Conservation (phyloP, 1,139 yeast genomes). For the Kodamaea arcana region DNA sequence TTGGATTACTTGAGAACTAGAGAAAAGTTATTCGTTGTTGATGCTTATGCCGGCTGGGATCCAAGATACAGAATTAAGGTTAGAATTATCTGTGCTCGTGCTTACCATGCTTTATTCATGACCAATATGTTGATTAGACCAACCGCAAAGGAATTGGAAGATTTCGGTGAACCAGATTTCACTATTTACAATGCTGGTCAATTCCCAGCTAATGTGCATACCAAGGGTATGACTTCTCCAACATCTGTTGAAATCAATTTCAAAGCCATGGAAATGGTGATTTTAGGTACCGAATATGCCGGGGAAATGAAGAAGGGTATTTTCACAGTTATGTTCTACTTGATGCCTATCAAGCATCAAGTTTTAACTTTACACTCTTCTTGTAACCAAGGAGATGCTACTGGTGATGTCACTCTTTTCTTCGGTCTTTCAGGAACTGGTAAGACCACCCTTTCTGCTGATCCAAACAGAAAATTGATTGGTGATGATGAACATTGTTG, state of each 20-base stretch:
- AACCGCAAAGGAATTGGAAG: constrained; percentile 78
- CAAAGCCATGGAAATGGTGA: constrained; percentile 98
- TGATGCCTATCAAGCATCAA: constrained; percentile 93
- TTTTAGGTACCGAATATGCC: constrained; percentile 97
- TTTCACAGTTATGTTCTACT: constrained; percentile 97
- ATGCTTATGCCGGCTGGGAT: constrained; percentile 99
- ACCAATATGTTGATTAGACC: constrained; percentile 97
- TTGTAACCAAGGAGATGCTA: constrained; percentile 78
- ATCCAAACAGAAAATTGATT: constrained; percentile 87
- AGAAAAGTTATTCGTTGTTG: constrained; percentile 90
- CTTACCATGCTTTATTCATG: constrained; percentile 98
- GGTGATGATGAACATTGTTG: constrained; percentile 99
- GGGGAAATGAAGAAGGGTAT: constrained; percentile 99
- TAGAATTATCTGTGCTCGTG: constrained; percentile 96
- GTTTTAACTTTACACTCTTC: constrained; percentile 94
- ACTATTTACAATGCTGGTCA: constrained; percentile 98
- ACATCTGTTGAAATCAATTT: constrained; percentile 96
- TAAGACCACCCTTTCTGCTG: constrained; percentile 95
- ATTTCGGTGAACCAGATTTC: constrained; percentile 97
- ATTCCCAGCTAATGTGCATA: constrained; percentile 96
- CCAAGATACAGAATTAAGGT: constrained; percentile 97
- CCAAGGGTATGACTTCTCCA: constrained; percentile 96
- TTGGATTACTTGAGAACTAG: constrained; percentile 95
- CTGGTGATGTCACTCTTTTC: constrained; percentile 85
- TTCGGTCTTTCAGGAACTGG: constrained; percentile 98